phyloP scores from a whole-genome alignment of 2,329 filamentous ascomycete species.

The Gnomoniopsis smithogilvyi region DNA sequence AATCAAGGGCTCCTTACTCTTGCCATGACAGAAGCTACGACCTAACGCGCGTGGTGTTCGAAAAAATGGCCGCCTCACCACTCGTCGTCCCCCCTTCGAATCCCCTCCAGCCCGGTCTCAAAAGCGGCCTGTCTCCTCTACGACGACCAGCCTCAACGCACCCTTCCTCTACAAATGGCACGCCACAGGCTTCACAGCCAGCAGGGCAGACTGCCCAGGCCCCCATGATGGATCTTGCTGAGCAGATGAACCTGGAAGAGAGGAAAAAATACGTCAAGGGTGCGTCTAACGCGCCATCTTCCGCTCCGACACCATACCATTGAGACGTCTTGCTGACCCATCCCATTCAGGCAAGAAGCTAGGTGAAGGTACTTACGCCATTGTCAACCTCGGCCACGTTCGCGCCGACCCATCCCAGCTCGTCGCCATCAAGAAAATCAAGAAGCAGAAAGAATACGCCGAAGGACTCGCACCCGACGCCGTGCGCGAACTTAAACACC shows the following conservation, averaged over 20 bases:
- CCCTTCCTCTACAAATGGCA: slow-evolving; percentile 26
- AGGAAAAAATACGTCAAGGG: slow-evolving; percentile 90
- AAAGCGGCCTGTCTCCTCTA: slow-evolving; percentile 22
- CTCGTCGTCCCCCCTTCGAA: slow-evolving; percentile 32
- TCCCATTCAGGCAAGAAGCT: slow-evolving; percentile 72
- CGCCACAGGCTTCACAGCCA: slow-evolving; percentile 19
- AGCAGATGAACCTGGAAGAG: slow-evolving; percentile 77
- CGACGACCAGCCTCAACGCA: slow-evolving; percentile 25
- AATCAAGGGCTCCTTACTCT: background rate
- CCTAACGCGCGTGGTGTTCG: background rate
- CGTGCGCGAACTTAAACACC: slow-evolving; percentile 90
- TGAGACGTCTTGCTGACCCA: background rate
- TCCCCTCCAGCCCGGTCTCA: slow-evolving; percentile 16
- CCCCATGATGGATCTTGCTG: slow-evolving; percentile 58
- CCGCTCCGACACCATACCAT: background rate
- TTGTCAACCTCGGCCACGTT: slow-evolving; percentile 87
- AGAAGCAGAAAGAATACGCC: slow-evolving; percentile 78
- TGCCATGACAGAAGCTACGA: background rate
- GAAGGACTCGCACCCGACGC: slow-evolving; percentile 94
- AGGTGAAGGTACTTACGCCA: slow-evolving; percentile 94
- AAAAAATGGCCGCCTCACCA: slow-evolving; percentile 44
- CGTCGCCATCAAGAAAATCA: slow-evolving; percentile 94
- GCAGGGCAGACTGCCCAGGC: slow-evolving; percentile 21
- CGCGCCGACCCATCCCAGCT: slow-evolving; percentile 66
- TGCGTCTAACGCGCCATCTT: slow-evolving; percentile 27